Evolutionary conservation across 257 asterid species (phyloP).

Genomic region (Solanum chiquidenum): DNA sequence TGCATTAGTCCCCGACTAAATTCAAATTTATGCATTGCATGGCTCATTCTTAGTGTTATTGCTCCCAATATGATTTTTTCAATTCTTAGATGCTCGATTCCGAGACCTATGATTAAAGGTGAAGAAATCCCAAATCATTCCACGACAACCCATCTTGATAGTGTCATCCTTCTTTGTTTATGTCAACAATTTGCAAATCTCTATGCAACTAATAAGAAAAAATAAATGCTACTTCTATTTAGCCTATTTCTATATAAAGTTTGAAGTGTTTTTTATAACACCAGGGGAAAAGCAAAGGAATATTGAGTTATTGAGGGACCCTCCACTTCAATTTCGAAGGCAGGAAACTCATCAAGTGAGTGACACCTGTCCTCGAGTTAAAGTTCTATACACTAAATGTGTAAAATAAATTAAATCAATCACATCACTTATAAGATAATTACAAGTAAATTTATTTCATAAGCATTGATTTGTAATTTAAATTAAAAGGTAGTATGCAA

Average conservation of each 20-base stretch:
- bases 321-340: too few species aligned
- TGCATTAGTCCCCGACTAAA: not conserved
- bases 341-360: not conserved
- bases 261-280: too few species aligned
- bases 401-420: not conserved
- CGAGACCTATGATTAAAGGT: not conserved
- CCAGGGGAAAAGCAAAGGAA: too few species aligned
- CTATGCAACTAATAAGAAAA: not conserved
- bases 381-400: not conserved
- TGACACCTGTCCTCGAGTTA: not conserved
- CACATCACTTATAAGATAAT: not conserved
- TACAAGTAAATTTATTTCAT: not conserved
- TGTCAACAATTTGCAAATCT: not conserved
- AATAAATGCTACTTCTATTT: not conserved
- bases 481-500: too few species aligned
- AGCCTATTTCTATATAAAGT: too few species aligned
- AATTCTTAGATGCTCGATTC: not conserved
- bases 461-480: not conserved
- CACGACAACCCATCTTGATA: not conserved
- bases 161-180: not conserved
- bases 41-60: not conserved
- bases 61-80: not conserved
- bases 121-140: not conserved
- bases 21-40: fast-evolving
- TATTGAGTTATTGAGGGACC: too few species aligned